These are phyloP conservation scores for Penicillium tannophilum DNA, from an alignment of 495 filamentous ascomycete species.

Conservation along the genomic window DNA sequence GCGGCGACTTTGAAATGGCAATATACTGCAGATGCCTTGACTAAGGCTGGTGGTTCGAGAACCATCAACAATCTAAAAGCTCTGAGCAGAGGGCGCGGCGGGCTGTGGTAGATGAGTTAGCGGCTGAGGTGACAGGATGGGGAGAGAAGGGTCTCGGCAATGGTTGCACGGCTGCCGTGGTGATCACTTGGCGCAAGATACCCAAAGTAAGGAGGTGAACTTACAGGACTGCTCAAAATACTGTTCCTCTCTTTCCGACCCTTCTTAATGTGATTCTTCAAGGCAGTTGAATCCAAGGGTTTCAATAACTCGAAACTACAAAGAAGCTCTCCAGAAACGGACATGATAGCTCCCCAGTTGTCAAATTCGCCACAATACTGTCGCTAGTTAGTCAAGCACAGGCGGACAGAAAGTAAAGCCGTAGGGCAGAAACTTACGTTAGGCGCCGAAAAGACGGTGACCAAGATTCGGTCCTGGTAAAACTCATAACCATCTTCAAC, in stretches of 20 bases:
- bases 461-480: conserved; percentile 91
- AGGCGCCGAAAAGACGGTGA: conserved; percentile 96
- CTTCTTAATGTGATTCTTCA: conserved; percentile 99
- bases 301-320: conserved; percentile 98
- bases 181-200: conserved; percentile 32
- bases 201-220: conserved; percentile 33
- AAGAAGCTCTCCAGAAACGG: conserved; percentile 86
- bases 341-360: conserved; percentile 99
- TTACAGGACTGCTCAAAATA: conserved; percentile 92
- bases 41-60: conserved; percentile 6
- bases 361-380: conserved; percentile 99
- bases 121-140: conserved; percentile 6
- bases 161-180: conserved; percentile 25
- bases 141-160: conserved; percentile 22
- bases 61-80: conserved; percentile 31
- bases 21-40: conserved; percentile 10
- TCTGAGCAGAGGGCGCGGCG: conserved; percentile 44
- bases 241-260: conserved; percentile 86
- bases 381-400: conserved; percentile 23
- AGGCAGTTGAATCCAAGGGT: conserved; percentile 90
- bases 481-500: conserved; percentile 99
- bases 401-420: neutral
- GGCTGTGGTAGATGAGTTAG: conserved; percentile 31
- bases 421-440: conserved; percentile 67
- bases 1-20: conserved; percentile 14